Conservation (phyloP, 2,329 filamentous ascomycete genomes). For the Verticillium zaregamsianum region DNA sequence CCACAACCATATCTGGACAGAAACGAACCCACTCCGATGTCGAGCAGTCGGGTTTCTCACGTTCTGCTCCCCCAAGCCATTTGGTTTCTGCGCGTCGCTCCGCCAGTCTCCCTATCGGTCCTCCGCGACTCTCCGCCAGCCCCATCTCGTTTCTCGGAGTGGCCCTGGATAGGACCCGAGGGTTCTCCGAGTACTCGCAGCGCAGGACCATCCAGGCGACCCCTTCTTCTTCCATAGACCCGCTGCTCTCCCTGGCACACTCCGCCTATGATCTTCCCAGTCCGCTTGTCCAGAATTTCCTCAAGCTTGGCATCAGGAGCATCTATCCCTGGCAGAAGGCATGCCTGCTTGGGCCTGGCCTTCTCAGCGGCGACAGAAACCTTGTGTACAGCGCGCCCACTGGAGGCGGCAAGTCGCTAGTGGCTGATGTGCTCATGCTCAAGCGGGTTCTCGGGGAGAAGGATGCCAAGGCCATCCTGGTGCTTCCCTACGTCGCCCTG, state of each 20-base stretch:
- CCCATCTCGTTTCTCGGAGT: constrained; percentile 35
- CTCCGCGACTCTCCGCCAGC: constrained; percentile 35
- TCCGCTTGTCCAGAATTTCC: constrained; percentile 60
- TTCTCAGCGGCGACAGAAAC: constrained; percentile 62
- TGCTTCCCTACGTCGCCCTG: constrained; percentile 73
- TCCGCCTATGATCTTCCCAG: constrained; percentile 58
- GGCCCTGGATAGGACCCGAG: constrained; percentile 9
- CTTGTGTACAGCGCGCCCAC: constrained; percentile 78
- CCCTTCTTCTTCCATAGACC: constrained; percentile 46
- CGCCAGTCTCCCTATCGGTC: constrained; percentile 23
- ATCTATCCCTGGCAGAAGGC: constrained; percentile 80
- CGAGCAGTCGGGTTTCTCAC: constrained; percentile 2
- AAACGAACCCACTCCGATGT: constrained; percentile 33
- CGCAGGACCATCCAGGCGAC: constrained; percentile 47
- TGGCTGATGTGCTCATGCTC: constrained; percentile 68
- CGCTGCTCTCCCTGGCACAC: constrained; percentile 58
- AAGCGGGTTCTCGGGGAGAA: constrained; percentile 63
- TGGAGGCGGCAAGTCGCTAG: constrained; percentile 72
- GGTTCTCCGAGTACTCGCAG: constrained; percentile 53
- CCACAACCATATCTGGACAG: constrained; percentile 39
- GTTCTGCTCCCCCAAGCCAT: constrained; percentile 2
- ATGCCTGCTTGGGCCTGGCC: constrained; percentile 63
- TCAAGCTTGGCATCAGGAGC: constrained; percentile 60
- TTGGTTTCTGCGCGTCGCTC: constrained; percentile 27
- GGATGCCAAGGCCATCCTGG: constrained; percentile 63